Base-by-base conservation (phyloP, 140 eudicot genomes). In the Artemisia princeps region DNA sequence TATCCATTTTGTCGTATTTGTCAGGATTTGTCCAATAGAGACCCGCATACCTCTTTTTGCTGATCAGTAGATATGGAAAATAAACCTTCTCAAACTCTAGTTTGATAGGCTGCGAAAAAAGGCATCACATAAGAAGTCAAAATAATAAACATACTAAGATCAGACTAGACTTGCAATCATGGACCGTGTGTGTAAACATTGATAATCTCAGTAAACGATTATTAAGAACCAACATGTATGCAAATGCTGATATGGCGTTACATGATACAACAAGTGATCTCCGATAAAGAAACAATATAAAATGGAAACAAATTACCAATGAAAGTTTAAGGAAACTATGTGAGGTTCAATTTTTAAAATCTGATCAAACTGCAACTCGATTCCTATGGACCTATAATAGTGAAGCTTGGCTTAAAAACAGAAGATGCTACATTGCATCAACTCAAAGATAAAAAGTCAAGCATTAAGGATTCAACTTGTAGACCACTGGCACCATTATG, bases 41-140 rank as follows among this genome's bases (percentile, higher is more conserved):
- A 16, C 98, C 98, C 72, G 98, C 98, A 72, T 92, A 92, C 76
- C 98, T 85, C 90, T 92, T 92, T 87, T 92, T 92, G 86, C 90
- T 92, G 68, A 92, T 92, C 63, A 92, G 82, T 30, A 92, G 79
- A 79, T 92, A 92, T 16, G 98, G 98, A 81, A 71, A 86, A 72
- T 92, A 92, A 61, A 92, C 86, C 84, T 92, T 92, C 81, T 92
- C 98, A 79, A 92, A 92, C 84, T 92, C 98, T 12, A 92, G 81
- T 75, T 92, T 92, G 49, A 92, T 92, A 53, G 98, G 98, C 98
- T 92, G 67, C 72, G 65, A 60, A 79, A 74, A 33, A 73, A 63
- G 51, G 52, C 45, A 57, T 49, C 76, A 71, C 5, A 48, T 15
- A 45, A 46, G 45, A 60, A 20, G 11, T 73, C 73, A 72, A 68